Evolutionary conservation across 164 flowering plant genomes (phyloP), one percentile per base, ranked within the genome.

Genomic region (Pachysandra terminalis): DNA sequence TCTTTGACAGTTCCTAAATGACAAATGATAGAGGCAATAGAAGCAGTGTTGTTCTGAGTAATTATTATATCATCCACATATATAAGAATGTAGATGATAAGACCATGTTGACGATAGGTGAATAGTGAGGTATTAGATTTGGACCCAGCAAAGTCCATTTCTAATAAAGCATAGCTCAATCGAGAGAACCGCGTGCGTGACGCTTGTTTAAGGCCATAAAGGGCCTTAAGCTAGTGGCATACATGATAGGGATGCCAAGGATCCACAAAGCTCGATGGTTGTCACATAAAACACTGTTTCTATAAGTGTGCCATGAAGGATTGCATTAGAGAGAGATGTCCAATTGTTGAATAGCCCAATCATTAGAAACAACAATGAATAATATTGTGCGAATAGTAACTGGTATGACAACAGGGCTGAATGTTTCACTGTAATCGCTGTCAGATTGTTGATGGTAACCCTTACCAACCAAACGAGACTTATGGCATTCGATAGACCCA

Each of bases 121-220:
- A n/a, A n/a, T n/a, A n/a, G n/a, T n/a, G n/a, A n/a, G n/a, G n/a
- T n/a, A n/a, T n/a, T n/a, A n/a, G n/a, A n/a, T n/a, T n/a, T n/a
- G n/a, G n/a, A n/a, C n/a, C n/a, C n/a, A n/a, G n/a, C n/a, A n/a
- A n/a, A n/a, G n/a, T n/a, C n/a, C n/a, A n/a, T n/a, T n/a, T n/a
- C n/a, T n/a, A n/a, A n/a, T n/a, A n/a, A n/a, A n/a, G n/a, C n/a
- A 40, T 9, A 19, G 28, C n/a, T 48, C 15, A 64, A 49, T 35
- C 49, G 12, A 2, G 7, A 24, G 25, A 26, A 49, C 67, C 67
- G 48, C 2, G 67, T 56, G 3, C 67, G 67, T 3, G 67, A 56
- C 14, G 67, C 67, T 24, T 64, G 56, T 64, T 64, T 64, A 19
- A 64, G 56, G n/a, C 67, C 67, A 24, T 41, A 64, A 9, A 64